Evolutionary conservation across 345 rosid species (phyloP).

Genomic region (Moricandia moricandioides): DNA sequence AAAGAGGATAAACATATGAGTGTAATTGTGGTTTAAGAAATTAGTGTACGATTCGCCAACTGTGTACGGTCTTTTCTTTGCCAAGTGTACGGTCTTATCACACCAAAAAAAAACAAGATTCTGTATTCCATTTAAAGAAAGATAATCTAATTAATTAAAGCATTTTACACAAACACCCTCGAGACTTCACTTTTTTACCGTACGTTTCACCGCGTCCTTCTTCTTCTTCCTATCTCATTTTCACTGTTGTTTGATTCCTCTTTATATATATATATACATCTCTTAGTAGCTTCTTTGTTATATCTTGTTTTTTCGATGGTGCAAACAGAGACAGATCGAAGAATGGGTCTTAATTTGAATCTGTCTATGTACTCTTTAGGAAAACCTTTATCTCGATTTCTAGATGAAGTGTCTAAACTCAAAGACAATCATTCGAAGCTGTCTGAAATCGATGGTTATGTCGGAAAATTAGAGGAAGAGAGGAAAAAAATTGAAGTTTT

Average conservation of each 20-base stretch:
- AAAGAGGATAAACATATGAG: constrained; percentile 4
- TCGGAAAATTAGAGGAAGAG: constrained; percentile 62
- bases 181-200: constrained; percentile 31
- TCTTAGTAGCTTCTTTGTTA: constrained; percentile 28
- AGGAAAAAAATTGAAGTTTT: constrained; percentile 66
- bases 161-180: constrained; percentile 19
- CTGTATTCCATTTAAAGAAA: constrained; percentile 29
- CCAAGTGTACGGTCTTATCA: constrained; percentile 16
- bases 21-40: too few relatives aligned
- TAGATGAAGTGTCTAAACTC: constrained; percentile 46
- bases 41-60: constrained; percentile 50
- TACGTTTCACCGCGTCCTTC: constrained; percentile 40
- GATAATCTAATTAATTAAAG: not conserved
- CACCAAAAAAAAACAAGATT: constrained; percentile 29
- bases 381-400: constrained; percentile 47
- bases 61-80: constrained; percentile 28
- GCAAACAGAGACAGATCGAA: constrained; percentile 32
- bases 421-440: constrained; percentile 38
- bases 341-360: constrained; percentile 67
- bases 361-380: constrained; percentile 49
- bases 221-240: constrained; percentile 29
- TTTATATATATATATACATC: constrained; percentile 16
- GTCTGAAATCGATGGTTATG: constrained; percentile 49
- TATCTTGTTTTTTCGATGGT: constrained; percentile 36
- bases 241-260: constrained; percentile 2